phyloP scores from a whole-genome alignment of 305 asterid genomes.

The Salvia sclarea region DNA sequence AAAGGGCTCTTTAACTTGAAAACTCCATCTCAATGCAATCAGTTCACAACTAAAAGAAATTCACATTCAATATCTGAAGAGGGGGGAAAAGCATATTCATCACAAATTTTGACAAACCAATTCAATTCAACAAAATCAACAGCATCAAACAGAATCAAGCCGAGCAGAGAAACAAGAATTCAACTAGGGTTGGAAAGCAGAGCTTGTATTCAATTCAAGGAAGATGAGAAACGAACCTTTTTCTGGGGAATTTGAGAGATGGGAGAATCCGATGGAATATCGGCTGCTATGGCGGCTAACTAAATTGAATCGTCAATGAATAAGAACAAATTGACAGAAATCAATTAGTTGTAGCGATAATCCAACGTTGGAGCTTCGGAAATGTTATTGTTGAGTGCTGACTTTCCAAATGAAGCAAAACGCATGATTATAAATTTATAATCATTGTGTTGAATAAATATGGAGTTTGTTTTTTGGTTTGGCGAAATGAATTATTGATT shows the following conservation, averaged over 20 bases:
- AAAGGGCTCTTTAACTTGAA: not conserved
- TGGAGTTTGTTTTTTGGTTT: not conserved
- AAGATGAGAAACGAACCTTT: slow-evolving; percentile 35
- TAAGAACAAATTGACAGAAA: slow-evolving; percentile 5
- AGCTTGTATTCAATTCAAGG: slow-evolving; percentile 10
- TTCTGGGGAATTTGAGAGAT: slow-evolving; percentile 5
- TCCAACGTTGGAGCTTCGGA: slow-evolving; percentile 2
- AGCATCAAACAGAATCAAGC: not conserved
- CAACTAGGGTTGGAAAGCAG: slow-evolving; percentile 19
- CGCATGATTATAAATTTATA: not conserved
- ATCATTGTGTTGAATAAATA: not conserved
- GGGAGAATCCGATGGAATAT: slow-evolving; percentile 35
- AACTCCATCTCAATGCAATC: slow-evolving; percentile 13
- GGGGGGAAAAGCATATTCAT: not conserved
- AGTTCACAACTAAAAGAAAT: slow-evolving; percentile 3
- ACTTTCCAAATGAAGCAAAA: slow-evolving; percentile 21
- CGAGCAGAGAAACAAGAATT: slow-evolving; percentile 15
- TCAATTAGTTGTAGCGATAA: not conserved
- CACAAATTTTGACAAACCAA: slow-evolving; percentile 8
- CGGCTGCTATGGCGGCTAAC: slow-evolving; percentile 17
- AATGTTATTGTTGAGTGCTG: slow-evolving; percentile 21
- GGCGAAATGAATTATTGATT: slow-evolving; percentile 4
- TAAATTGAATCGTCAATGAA: slow-evolving; percentile 10
- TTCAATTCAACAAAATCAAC: slow-evolving; percentile 20
- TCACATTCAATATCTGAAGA: not conserved